A percentile compares a stretch with the other conserved stretches of the same genome.
Evolutionary conservation across 2,329 filamentous ascomycete genomes (phyloP).

Genomic region (Drechslerella coelobrocha): DNA sequence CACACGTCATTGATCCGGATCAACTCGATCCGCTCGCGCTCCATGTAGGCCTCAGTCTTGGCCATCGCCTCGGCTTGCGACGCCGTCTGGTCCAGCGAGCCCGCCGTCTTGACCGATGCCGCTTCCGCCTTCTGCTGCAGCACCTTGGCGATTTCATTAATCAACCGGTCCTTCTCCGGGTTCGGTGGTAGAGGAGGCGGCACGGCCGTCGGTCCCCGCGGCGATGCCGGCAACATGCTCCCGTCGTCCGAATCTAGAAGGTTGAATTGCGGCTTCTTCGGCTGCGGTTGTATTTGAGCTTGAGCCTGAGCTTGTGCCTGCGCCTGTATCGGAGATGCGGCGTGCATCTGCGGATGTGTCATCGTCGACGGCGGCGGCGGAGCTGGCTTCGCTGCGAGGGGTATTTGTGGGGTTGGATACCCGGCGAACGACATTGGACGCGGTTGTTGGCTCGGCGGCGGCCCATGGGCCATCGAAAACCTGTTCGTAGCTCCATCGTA

Average conservation of each 20-base stretch:
- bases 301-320: slow-evolving; percentile 60
- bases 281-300: slow-evolving; percentile 54
- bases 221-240: slow-evolving; percentile 10
- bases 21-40: slow-evolving; percentile 75
- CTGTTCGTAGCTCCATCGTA: slow-evolving; percentile 18
- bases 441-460: slow-evolving; percentile 8
- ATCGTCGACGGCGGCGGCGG: slow-evolving; percentile 59
- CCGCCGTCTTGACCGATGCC: slow-evolving; percentile 73
- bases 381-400: slow-evolving; percentile 37
- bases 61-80: slow-evolving; percentile 81
- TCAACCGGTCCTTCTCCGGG: slow-evolving; percentile 88
- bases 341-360: background rate
- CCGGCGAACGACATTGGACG: slow-evolving; percentile 55
- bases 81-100: slow-evolving; percentile 75
- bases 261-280: slow-evolving; percentile 61
- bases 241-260: slow-evolving; percentile 61
- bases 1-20: slow-evolving; percentile 74
- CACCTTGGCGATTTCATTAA: slow-evolving; percentile 75
- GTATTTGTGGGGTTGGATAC: slow-evolving; percentile 52
- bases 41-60: slow-evolving; percentile 71
- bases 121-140: slow-evolving; percentile 73
- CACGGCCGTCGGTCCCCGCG: slow-evolving; percentile 62
- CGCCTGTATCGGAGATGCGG: no score
- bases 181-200: slow-evolving; percentile 92
- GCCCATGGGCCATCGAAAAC: slow-evolving; percentile 12